Base-by-base conservation (phyloP, 1,139 yeast species). In the Kurtzmaniella quercitrusa region DNA sequence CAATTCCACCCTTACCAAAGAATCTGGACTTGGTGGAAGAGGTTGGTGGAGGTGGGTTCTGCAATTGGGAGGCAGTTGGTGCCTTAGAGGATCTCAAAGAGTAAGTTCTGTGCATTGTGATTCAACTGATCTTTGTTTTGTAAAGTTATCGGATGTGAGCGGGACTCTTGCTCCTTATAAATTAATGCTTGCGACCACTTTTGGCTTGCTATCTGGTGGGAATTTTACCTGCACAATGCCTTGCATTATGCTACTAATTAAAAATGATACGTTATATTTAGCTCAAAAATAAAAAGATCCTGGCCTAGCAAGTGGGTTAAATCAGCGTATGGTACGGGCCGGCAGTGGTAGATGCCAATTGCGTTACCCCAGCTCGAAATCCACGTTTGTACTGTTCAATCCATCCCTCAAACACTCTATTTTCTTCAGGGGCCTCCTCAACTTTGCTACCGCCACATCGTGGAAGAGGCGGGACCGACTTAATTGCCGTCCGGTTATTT, bases 11-110 rank as follows among this genome's bases (percentile, higher is more conserved):
- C 66, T 84, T 81, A 60, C 98, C 98, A 66, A 93, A 93, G 73
- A 91, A 91, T 59, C 82, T 82, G 57, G 87, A 82, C 61, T 79
- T 65, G 77, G 91, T 90, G 49, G 96, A 81, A 42, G 95, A 73
- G 42, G 97, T 83, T 49, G 97, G 97, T 44, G 97, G 96, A 41
- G 98, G 96, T 17, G 96, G 95, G 46, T 89, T 79, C 66, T 87
- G 95, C 68, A 91, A 70, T 73, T 93, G 96, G 54, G 96, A 79
- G 48, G 98, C 97, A 48, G 98, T 91, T 49, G 98, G 98, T 39
- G 98, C 98, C 69, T 95, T 87, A 46, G 85, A 71, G 55, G 90
- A 83, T 81, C 98, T 90, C 71, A 93, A 79, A 36, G 98, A 93
- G 70, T 93, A 93, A 43, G 98, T 91, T 85, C 98, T 87, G 79